A percentile compares a stretch with the other conserved stretches of the same genome.
Conservation (phyloP, 2,329 filamentous ascomycete species). For the Aphanocladium album region DNA sequence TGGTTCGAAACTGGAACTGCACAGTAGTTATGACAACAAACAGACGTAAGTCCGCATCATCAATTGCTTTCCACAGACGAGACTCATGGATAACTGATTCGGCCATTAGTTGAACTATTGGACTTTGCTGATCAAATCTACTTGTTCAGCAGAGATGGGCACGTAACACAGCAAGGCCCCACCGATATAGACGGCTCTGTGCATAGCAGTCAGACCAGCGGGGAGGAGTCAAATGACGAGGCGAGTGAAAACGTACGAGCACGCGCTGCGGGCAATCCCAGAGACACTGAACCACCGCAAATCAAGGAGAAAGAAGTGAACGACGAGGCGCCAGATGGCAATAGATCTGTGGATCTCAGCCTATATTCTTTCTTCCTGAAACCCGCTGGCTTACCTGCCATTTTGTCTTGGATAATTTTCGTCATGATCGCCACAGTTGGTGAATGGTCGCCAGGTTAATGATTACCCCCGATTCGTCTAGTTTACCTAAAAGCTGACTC, state of each 20-base stretch:
- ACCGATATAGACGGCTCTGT: neutral
- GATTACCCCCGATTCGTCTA: neutral
- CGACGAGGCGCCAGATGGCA: neutral
- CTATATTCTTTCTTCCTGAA: neutral
- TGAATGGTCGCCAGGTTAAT: neutral
- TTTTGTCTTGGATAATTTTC: neutral
- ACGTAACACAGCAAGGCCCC: neutral
- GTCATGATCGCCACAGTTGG: neutral
- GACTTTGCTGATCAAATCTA: neutral
- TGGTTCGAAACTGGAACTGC: neutral
- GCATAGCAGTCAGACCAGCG: neutral
- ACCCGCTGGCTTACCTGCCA: neutral
- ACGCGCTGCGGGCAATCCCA: neutral
- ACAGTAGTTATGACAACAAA: conserved; percentile 5
- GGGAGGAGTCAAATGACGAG: neutral
- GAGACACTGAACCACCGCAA: neutral
- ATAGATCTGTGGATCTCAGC: neutral
- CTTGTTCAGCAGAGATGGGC: neutral
- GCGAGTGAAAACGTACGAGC: too few relatives aligned
- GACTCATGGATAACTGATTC: neutral
- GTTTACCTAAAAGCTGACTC: neutral
- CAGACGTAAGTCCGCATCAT: neutral
- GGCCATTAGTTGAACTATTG: neutral
- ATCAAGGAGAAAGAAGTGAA: neutral
- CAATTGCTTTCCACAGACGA: neutral